Evolutionary conservation across 2,329 filamentous ascomycete genomes (phyloP), one percentile per base, ranked within the genome.

Genomic region (Pestalotiopsis sp.): DNA sequence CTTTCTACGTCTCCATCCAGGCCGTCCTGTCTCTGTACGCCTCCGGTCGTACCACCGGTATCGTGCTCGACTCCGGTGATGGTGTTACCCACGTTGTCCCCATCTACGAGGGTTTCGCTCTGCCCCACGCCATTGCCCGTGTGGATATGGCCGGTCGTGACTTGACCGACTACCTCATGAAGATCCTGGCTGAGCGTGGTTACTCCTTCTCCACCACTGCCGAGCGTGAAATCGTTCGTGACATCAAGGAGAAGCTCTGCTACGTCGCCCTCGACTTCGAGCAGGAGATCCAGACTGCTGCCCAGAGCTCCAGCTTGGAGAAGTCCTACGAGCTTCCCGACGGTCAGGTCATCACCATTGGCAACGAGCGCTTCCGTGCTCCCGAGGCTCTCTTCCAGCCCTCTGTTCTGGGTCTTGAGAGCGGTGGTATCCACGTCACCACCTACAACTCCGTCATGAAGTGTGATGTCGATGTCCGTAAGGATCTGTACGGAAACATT

Each of bases 381-480:
- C 96, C 96, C 77, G 96, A 99, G 90, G 95, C 96, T 86, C 93
- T 99, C 80, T 99, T 99, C 95, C 94, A 98, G 90, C 96, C 96
- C 82, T 96, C 93, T 76, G 95, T 98, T 78, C 89, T 99, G 78
- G 96, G 96, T 92, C 95, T 98, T 81, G 96, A 99, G 88, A 94
- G 91, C 85, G 95, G 95, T 82, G 96, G 96, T 87, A 98, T 99
- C 87, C 96, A 98, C 88, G 95, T 97, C 83, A 98, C 95, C 83
- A 98, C 96, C 79, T 98, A 98, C 93, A 98, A 98, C 93, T 98
- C 96, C 80, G 98, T 99, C 92, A 98, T 98, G 94, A 99, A 99
- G 93, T 98, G 96, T 86, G 96, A 99, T 86, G 95, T 99, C 85
- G 96, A 99, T 85, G 96, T 99, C 86, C 93, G 96, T 89, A 98